Evolutionary conservation across 495 filamentous ascomycete genomes (phyloP).

Genomic region (Lophiostoma macrostomum): DNA sequence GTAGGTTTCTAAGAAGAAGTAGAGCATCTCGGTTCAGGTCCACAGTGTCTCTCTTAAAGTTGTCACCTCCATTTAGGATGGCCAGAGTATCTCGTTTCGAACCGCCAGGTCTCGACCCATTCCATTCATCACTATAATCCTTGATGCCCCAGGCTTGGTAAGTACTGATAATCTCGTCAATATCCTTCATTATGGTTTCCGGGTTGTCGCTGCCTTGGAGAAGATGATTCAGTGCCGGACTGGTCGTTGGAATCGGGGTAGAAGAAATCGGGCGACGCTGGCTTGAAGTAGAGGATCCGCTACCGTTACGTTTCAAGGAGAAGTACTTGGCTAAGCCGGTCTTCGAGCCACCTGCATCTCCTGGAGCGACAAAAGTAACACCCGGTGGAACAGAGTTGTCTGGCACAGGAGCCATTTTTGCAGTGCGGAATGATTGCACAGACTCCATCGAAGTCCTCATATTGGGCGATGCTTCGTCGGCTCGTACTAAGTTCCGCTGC

Average conservation of each 20-base stretch:
- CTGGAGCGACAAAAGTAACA: conserved; percentile 20
- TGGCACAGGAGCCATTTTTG: background rate
- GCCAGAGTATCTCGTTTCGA: conserved; percentile 20
- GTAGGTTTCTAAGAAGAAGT: conserved; percentile 17
- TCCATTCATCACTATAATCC: conserved; percentile 2
- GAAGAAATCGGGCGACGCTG: background rate
- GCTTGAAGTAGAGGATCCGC: conserved; percentile 6
- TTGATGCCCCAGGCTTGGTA: conserved; percentile 23
- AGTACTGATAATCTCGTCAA: conserved; percentile 28
- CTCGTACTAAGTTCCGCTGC: conserved; percentile 10
- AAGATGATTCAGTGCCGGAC: conserved; percentile 19
- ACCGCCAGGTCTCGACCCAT: background rate
- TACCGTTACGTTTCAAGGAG: conserved; percentile 9
- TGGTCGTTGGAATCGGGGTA: background rate
- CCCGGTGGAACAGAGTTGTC: conserved; percentile 11
- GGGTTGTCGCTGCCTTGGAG: conserved; percentile 6
- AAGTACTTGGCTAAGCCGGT: conserved; percentile 24
- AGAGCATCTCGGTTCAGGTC: conserved; percentile 20
- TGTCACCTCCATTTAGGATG: conserved; percentile 17
- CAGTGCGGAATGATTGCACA: conserved; percentile 12
- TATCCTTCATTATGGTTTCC: conserved; percentile 29
- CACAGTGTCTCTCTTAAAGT: conserved; percentile 14
- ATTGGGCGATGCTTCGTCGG: background rate
- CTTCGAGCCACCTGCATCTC: conserved; percentile 8
- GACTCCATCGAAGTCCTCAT: conserved; percentile 12